Evolutionary conservation across 148 eudicot genomes (phyloP).

Genomic region (Chenopodium suecicum): DNA sequence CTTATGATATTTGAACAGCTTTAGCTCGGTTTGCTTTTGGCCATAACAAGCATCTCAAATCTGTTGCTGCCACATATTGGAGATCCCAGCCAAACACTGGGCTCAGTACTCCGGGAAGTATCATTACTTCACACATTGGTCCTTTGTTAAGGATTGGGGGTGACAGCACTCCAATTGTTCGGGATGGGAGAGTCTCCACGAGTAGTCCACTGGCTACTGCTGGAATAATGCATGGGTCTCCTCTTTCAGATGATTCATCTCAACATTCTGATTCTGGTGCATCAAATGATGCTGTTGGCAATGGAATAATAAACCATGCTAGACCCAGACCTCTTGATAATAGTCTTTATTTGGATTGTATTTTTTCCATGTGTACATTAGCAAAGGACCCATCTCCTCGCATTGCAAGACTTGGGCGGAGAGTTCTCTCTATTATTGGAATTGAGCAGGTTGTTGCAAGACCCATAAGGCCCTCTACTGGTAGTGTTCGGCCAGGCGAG

Average conservation of each 20-base stretch:
- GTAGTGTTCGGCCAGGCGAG: conserved; percentile 51
- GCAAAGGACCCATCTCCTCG: conserved; percentile 97
- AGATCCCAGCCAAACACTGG: conserved; percentile 77
- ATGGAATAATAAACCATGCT: conserved; percentile 60
- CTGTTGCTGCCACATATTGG: conserved; percentile 77
- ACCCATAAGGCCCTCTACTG: conserved; percentile 50
- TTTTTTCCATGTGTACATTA: conserved; percentile 69
- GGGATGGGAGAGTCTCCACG: conserved; percentile 81
- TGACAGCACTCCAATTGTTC: conserved; percentile 50
- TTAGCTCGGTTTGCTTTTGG: conserved; percentile 92
- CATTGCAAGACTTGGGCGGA: conserved; percentile 75
- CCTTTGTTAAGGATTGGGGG: conserved; percentile 61
- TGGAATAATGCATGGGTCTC: conserved; percentile 91
- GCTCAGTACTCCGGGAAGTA: conserved; percentile 57
- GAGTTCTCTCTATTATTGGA: conserved; percentile 77
- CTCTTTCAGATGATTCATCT: conserved; percentile 83
- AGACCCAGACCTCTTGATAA: conserved; percentile 70
- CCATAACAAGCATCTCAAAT: conserved; percentile 84
- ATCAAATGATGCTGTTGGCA: conserved; percentile 47
- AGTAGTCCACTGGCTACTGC: conserved; percentile 78
- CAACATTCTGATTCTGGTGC: conserved; percentile 91
- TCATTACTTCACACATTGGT: conserved; percentile 63
- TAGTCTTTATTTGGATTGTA: conserved; percentile 65
- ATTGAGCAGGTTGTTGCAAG: conserved; percentile 82
- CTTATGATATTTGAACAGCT: conserved; percentile 51